phyloP scores from a whole-genome alignment of 2,329 filamentous ascomycete genomes.

The Triangularia verruculosa region DNA sequence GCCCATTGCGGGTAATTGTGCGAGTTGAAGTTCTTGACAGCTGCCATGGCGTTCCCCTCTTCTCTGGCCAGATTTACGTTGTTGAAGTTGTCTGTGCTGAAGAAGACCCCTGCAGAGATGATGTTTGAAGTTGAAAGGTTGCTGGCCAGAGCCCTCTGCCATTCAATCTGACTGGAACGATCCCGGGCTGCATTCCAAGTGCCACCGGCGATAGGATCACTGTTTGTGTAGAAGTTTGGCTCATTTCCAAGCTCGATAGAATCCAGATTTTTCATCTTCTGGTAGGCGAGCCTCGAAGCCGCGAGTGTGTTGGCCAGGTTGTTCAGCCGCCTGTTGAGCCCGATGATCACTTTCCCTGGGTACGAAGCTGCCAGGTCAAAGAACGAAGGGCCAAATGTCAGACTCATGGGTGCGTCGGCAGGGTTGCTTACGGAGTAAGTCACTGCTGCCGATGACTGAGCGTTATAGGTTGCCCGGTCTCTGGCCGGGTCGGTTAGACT shows the following conservation, averaged over 20 bases:
- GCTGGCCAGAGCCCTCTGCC: slow-evolving; percentile 36
- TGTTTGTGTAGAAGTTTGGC: slow-evolving; percentile 45
- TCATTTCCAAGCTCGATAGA: slow-evolving; percentile 58
- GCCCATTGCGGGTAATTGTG: slow-evolving; percentile 46
- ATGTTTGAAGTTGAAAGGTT: slow-evolving; percentile 35
- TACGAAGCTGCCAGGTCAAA: slow-evolving; percentile 49
- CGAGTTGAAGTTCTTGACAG: slow-evolving; percentile 42
- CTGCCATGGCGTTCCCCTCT: slow-evolving; percentile 30
- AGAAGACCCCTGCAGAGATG: slow-evolving; percentile 37
- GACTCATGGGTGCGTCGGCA: slow-evolving; percentile 44
- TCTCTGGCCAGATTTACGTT: not conserved
- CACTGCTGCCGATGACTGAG: slow-evolving; percentile 44
- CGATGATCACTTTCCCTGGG: slow-evolving; percentile 48
- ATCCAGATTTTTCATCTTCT: slow-evolving; percentile 39
- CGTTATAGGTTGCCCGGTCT: slow-evolving; percentile 52
- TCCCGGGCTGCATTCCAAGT: slow-evolving; percentile 38
- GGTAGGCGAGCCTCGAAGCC: slow-evolving; percentile 43
- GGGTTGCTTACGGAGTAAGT: slow-evolving; percentile 48
- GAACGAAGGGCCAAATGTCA: slow-evolving; percentile 53
- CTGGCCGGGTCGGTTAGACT: not conserved
- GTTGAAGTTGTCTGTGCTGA: slow-evolving; percentile 4
- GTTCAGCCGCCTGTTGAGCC: slow-evolving; percentile 52
- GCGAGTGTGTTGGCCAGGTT: slow-evolving; percentile 52
- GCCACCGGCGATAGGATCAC: slow-evolving; percentile 39
- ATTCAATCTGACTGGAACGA: slow-evolving; percentile 39